A percentile compares a stretch with the other conserved stretches of the same genome.
These are phyloP conservation scores for Penicillium sp. DNA, from an alignment of 2,329 filamentous ascomycete genomes.

Conservation along the genomic window DNA sequence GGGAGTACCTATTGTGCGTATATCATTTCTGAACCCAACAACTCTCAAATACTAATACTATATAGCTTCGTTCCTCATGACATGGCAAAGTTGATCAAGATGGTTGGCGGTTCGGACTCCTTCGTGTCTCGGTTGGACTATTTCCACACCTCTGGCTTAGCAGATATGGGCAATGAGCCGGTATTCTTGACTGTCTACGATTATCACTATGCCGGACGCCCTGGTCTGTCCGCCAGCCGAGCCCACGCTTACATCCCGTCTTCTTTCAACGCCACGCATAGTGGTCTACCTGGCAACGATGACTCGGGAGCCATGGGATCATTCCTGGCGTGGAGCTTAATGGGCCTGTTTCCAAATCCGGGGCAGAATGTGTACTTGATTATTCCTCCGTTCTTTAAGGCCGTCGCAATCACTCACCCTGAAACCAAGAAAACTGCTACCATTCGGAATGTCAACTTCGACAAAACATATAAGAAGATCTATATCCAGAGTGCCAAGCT, in stretches of 20 bases:
- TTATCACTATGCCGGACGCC: constrained; percentile 59
- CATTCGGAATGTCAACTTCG: constrained; percentile 53
- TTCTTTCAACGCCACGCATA: constrained; percentile 49
- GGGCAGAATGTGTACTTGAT: constrained; percentile 62
- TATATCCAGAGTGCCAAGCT: constrained; percentile 59
- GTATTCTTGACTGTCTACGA: constrained; percentile 57
- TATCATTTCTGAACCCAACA: constrained; percentile 37
- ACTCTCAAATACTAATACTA: constrained; percentile 38
- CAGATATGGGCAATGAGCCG: constrained; percentile 58
- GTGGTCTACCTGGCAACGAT: constrained; percentile 59
- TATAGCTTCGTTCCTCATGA: constrained; percentile 45
- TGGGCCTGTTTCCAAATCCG: constrained; percentile 59
- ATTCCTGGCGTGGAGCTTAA: constrained; percentile 57
- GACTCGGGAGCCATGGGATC: constrained; percentile 61
- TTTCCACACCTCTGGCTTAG: constrained; percentile 53
- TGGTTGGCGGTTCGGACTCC: constrained; percentile 50
- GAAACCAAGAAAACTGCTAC: constrained; percentile 52
- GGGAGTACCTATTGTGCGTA: constrained; percentile 42
- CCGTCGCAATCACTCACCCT: constrained; percentile 49
- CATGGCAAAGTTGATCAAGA: constrained; percentile 46
- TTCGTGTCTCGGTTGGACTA: constrained; percentile 56
- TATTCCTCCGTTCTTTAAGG: constrained; percentile 56
- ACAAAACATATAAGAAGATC: constrained; percentile 47
- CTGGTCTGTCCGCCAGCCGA: constrained; percentile 42
- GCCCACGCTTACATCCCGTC: constrained; percentile 56